phyloP scores from a whole-genome alignment of 345 rosid genomes.

The Cardamine chenopodiifolia region DNA sequence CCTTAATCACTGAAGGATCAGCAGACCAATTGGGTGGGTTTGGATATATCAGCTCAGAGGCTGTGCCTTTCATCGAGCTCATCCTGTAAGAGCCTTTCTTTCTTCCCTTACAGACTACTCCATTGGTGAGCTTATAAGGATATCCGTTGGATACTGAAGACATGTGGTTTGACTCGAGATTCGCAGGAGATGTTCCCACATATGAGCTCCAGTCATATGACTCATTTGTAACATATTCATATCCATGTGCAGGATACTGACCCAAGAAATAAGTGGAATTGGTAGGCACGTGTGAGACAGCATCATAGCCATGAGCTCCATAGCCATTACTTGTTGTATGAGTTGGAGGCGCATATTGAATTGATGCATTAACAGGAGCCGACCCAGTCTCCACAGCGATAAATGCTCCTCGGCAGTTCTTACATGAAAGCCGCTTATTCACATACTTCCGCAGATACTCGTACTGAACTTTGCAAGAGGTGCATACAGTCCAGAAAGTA shows the following conservation, averaged over 20 bases:
- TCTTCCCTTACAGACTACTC: constrained; percentile 49
- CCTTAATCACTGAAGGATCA: constrained; percentile 50
- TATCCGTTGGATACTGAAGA: constrained; percentile 52
- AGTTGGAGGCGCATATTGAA: constrained; percentile 66
- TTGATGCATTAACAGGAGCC: constrained; percentile 74
- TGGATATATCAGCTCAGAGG: constrained; percentile 35
- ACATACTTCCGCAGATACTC: constrained; percentile 96
- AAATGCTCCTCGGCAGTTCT: constrained; percentile 95
- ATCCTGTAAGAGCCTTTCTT: constrained; percentile 56
- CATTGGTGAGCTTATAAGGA: constrained; percentile 58
- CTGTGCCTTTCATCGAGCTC: constrained; percentile 45
- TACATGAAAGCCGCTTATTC: constrained; percentile 93
- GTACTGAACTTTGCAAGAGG: constrained; percentile 96
- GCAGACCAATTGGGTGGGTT: constrained; percentile 40
- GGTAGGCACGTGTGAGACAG: constrained; percentile 35
- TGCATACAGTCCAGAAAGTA: constrained; percentile 98
- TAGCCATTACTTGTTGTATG: constrained; percentile 59
- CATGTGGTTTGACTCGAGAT: constrained; percentile 53
- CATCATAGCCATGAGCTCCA: constrained; percentile 72
- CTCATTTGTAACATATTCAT: constrained; percentile 71
- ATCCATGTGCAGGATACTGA: constrained; percentile 76
- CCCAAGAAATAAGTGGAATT: constrained; percentile 61
- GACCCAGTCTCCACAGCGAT: constrained; percentile 87
- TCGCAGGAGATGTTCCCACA: constrained; percentile 59
- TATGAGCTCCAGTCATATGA: constrained; percentile 79